A percentile compares a stretch with the other conserved stretches of the same genome.
These are phyloP conservation scores for Alternaria longipes DNA, from an alignment of 2,329 filamentous ascomycete genomes.

Conservation along the genomic window DNA sequence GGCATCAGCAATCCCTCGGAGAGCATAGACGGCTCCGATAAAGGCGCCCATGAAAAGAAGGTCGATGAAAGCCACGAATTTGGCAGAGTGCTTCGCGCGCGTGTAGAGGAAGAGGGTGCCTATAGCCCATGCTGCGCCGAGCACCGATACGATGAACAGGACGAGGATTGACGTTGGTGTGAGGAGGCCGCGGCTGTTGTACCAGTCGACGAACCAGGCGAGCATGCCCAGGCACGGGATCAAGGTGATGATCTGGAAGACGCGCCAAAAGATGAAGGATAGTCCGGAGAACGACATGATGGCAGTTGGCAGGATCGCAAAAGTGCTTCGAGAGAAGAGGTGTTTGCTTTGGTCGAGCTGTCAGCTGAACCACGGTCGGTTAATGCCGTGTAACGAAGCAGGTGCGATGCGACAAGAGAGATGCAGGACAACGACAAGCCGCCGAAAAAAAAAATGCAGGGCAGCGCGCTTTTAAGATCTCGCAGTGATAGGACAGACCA, in stretches of 20 bases:
- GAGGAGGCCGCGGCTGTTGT: constrained; percentile 64
- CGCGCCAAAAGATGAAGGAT: constrained; percentile 69
- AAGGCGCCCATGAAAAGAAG: constrained; percentile 70
- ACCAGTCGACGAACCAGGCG: constrained; percentile 69
- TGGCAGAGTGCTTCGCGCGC: constrained; percentile 66
- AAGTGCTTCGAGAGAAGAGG: constrained; percentile 8
- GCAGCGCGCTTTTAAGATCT: constrained; percentile 26
- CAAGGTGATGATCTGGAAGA: constrained; percentile 69
- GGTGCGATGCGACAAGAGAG: constrained; percentile 20
- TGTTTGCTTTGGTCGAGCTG: constrained; percentile 19
- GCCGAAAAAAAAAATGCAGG: constrained; percentile 17
- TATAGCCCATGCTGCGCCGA: constrained; percentile 68
- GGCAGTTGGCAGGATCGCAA: constrained; percentile 18
- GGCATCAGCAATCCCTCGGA: constrained; percentile 65
- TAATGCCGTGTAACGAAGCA: constrained; percentile 10
- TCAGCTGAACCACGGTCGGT: constrained; percentile 17
- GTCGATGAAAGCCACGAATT: constrained; percentile 69
- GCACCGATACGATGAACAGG: constrained; percentile 70
- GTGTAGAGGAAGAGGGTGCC: constrained; percentile 68
- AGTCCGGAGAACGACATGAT: constrained; percentile 62
- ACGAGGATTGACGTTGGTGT: constrained; percentile 69
- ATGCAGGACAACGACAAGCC: constrained; percentile 21
- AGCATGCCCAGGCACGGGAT: constrained; percentile 70
- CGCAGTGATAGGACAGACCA: constrained; percentile 12
- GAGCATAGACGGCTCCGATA: constrained; percentile 67